phyloP scores from a whole-genome alignment of 78 protist species.

The Guillardia theta region DNA sequence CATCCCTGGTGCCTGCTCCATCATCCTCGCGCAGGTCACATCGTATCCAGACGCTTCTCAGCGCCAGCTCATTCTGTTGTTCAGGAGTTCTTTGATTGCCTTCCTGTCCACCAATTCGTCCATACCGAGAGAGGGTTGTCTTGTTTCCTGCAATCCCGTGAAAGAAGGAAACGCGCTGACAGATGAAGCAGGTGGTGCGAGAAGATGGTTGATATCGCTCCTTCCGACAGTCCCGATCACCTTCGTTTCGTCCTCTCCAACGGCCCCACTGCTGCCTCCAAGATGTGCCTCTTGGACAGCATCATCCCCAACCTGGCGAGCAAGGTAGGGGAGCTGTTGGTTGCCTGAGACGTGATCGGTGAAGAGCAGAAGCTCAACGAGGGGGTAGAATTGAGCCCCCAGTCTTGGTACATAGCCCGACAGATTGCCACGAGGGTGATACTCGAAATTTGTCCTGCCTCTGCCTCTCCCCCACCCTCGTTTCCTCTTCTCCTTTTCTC shows the following conservation, averaged over 20 bases:
- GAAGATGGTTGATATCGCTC: background rate
- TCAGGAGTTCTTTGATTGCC: background rate
- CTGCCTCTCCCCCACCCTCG: no score
- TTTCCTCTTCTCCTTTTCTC: no score
- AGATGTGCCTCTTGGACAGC: background rate
- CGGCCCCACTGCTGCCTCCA: background rate
- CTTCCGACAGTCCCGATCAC: background rate
- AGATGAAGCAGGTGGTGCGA: constrained; percentile 28
- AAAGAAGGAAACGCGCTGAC: no score
- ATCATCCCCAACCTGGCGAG: background rate
- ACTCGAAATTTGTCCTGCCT: no score
- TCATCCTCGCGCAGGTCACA: background rate
- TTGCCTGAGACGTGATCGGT: background rate
- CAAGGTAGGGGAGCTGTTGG: background rate
- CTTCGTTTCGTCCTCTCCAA: background rate
- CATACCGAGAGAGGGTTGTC: background rate
- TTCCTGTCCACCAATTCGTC: constrained; percentile 12
- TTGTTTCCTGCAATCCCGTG: no score
- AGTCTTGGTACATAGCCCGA: background rate
- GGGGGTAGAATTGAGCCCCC: background rate
- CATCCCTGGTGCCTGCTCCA: background rate
- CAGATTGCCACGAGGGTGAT: no score
- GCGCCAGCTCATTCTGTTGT: no score
- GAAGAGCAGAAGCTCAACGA: background rate
- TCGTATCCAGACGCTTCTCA: no score